Base-by-base conservation (phyloP, 2,329 filamentous ascomycete species). In the Trichoderma guizhouense region DNA sequence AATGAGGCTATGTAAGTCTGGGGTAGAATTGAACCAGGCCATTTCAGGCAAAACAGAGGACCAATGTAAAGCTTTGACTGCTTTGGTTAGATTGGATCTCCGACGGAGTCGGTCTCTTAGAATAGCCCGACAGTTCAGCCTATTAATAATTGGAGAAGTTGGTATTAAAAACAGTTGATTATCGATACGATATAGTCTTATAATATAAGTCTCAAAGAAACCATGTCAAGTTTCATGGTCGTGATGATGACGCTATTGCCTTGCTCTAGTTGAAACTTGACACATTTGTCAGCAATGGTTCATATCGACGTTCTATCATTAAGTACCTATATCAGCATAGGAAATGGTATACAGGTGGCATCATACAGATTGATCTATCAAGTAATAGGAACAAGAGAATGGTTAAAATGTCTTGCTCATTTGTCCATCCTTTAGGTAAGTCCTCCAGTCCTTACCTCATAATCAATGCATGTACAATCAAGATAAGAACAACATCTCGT, bases 91-190 rank as follows among this genome's bases (percentile, higher is more conserved):
- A 57, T 2, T 5, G 18, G 47, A 7, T 0, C n/a, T 11, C 55
- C 3, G 55, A 9, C 32, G 32, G n/a, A 1, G 32, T 26, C 58
- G 58, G 32, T 8, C 4, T 39, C 7, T 61, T 39, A 6, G 32
- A 24, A 15, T 0, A 36, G 32, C n/a, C 32, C 58, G n/a, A 61
- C 12, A 36, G 2, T 24, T 5, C n/a, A 24, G 3, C 0, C 7
- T 26, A 3, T 61, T 15, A n/a, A n/a, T n/a, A n/a, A n/a, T n/a
- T n/a, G n/a, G n/a, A n/a, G n/a, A n/a, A n/a, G n/a, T n/a, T n/a
- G 58, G 0, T 3, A 3, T 51, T 12, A 4, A n/a, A 51, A 51
- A 12, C 2, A 0, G 4, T 39, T 7, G 1, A 12, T 0, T 3
- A 11, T 51, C 2, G 43, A 21, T 9, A 21, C n/a, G 0, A 21